Percentiles rank a stretch among this genome's conserved stretches.
Conservation (phyloP, 345 rosid genomes). For the Noccaea bulbosa region DNA sequence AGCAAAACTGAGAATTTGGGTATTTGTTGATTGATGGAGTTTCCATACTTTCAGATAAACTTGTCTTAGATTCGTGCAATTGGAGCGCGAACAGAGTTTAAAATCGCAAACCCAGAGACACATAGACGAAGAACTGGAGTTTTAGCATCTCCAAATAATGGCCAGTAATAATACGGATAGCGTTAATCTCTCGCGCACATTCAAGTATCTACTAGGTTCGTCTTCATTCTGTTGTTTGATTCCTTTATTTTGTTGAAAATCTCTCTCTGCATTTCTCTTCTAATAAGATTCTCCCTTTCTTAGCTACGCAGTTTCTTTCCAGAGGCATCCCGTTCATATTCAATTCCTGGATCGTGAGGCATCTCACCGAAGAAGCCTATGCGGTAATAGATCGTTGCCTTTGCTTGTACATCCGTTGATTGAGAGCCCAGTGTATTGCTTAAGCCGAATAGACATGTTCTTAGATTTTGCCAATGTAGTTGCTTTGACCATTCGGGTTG, state of each 20-base stretch:
- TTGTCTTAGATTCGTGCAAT: constrained; percentile 2
- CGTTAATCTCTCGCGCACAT: constrained; percentile 62
- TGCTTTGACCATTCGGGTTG: constrained; percentile 5
- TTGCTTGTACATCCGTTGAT: background rate
- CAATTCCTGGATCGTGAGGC: constrained; percentile 89
- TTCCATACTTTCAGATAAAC: constrained; percentile 2
- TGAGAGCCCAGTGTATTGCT: constrained; percentile 1
- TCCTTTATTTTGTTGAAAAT: background rate
- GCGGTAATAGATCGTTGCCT: constrained; percentile 55
- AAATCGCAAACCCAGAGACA: constrained; percentile 4
- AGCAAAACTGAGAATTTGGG: background rate
- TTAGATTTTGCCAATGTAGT: constrained; percentile 25
- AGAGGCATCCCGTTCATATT: constrained; percentile 88
- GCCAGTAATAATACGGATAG: constrained; percentile 39
- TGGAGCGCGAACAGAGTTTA: background rate
- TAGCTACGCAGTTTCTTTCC: constrained; percentile 81
- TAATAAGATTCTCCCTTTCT: background rate
- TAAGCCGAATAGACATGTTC: background rate
- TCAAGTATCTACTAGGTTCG: constrained; percentile 64
- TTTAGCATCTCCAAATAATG: constrained; percentile 34
- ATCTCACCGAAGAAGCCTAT: constrained; percentile 69
- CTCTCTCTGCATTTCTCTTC: background rate
- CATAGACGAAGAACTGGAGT: background rate
- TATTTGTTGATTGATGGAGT: background rate
- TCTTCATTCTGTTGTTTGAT: background rate